A percentile compares a stretch with the other conserved stretches of the same genome.
Conservation (phyloP, 805 yeast species). For the Cyberlindnera galapagoensis region DNA sequence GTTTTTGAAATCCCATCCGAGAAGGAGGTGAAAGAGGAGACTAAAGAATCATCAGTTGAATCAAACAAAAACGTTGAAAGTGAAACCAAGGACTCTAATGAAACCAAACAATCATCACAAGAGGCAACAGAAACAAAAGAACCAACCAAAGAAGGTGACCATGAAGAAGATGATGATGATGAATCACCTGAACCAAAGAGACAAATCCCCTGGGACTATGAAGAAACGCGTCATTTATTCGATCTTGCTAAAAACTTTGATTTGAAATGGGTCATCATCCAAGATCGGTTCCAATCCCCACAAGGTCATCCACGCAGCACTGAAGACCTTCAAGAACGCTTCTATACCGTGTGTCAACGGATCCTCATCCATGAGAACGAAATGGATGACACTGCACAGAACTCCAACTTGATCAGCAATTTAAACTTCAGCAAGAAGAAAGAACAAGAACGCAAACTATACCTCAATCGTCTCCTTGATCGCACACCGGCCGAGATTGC, state of each 20-base stretch:
- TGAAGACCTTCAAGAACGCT: slow-evolving; percentile 81
- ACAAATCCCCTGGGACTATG: slow-evolving; percentile 52
- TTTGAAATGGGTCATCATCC: slow-evolving; percentile 56
- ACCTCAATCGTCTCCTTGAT: slow-evolving; percentile 66
- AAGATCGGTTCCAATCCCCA: slow-evolving; percentile 45
- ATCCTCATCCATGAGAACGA: slow-evolving; percentile 40
- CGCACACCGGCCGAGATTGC: slow-evolving; percentile 96
- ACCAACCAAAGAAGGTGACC: neutral
- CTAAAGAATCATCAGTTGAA: slow-evolving; percentile 2
- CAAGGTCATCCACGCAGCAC: slow-evolving; percentile 34
- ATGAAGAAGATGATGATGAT: slow-evolving; percentile 4
- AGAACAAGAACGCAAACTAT: slow-evolving; percentile 76
- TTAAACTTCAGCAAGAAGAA: slow-evolving; percentile 63
- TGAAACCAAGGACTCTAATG: slow-evolving; percentile 3
- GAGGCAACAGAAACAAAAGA: neutral
- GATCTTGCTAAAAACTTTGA: slow-evolving; percentile 51
- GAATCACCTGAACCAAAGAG: slow-evolving; percentile 21
- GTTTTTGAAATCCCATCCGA: too few relatives aligned
- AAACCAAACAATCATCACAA: neutral
- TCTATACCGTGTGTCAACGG: slow-evolving; percentile 60
- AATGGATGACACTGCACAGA: slow-evolving; percentile 33
- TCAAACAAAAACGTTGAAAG: slow-evolving; percentile 3
- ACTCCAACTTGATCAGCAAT: slow-evolving; percentile 52
- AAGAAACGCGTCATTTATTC: slow-evolving; percentile 77
- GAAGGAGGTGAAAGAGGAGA: slow-evolving; percentile 4